Percentiles rank a stretch among this genome's conserved stretches.
These are phyloP conservation scores for Symbiotaphrina buchneri DNA, from an alignment of 495 filamentous ascomycete genomes.

Conservation along the genomic window DNA sequence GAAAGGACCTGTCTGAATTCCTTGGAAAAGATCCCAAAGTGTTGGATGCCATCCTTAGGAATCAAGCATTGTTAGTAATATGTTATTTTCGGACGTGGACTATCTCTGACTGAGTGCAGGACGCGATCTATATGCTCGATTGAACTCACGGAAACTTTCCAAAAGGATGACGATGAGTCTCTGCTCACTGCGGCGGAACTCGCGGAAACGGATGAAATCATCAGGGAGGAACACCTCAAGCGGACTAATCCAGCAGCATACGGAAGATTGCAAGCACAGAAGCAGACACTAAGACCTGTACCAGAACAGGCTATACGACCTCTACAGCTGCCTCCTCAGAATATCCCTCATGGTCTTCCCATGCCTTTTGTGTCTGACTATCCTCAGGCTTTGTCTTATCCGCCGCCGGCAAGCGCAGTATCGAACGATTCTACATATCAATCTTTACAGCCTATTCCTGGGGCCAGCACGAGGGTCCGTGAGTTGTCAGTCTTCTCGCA, in stretches of 20 bases:
- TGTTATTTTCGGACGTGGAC: slow-evolving; percentile 1
- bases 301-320: slow-evolving; percentile 1
- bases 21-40: slow-evolving; percentile 40
- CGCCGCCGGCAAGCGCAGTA: no score
- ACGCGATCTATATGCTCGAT: slow-evolving; percentile 26
- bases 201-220: slow-evolving; percentile 19
- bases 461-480: no score
- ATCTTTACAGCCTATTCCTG: no score
- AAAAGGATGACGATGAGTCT: slow-evolving; percentile 29
- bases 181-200: slow-evolving; percentile 31
- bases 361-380: no score
- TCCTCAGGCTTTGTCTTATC: no score
- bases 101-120: slow-evolving; percentile 4
- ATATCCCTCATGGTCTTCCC: no score
- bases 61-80: slow-evolving; percentile 6
- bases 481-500: no score
- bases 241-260: slow-evolving; percentile 21
- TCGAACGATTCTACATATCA: no score
- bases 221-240: slow-evolving; percentile 20
- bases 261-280: slow-evolving; percentile 7
- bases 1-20: slow-evolving; percentile 26
- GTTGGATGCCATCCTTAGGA: slow-evolving; percentile 40
- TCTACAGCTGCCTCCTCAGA: slow-evolving; percentile 1
- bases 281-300: slow-evolving; percentile 5
- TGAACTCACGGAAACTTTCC: slow-evolving; percentile 32